Evolutionary conservation across 139 green algal species (phyloP), one percentile per base, ranked within the genome.

Genomic region (Axilococcus clingmanii): DNA sequence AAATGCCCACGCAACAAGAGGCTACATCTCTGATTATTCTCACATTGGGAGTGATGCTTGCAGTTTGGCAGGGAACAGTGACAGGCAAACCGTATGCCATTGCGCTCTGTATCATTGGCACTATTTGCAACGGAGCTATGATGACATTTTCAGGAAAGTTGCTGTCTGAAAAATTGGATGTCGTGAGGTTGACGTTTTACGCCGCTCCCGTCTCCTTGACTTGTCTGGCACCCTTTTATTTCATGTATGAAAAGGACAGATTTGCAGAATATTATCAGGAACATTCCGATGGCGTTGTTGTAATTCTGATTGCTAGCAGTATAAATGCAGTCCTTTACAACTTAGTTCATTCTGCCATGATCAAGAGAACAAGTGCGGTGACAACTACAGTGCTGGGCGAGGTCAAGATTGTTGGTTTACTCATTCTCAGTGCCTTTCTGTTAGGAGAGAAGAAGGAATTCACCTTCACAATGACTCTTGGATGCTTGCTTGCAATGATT

Each of bases 141-240:
- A 80, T 83, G 71, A 76, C 63, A 22, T 72, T 71, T 25, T 57
- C 40, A 14, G 64, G 71, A 23, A 57, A 66, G 9, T 34, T 81
- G 1, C 44, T 78, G 6, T 69, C 51, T 15, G 76, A 87, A 52
- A 81, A 82, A 68, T 43, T 87, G 49, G 72, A 88, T 54, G 79
- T 83, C 17, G 47, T 84, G 44, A 61, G 68, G 9, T 66, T 91
- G 9, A 84, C 79, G 8, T 91, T 87, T 55, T 91, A 88, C 72
- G 84, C 78, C 12, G 73, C 82, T 8, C 82, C 82, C 2, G 46
- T 91, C 16, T 75, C 69, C 2, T 44, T 65, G 3, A 3, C 53
- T 8, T 63, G 72, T 51, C 61, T 86, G 8, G 9, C 66, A 3
- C 80, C 80, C 2, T 81, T 86, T 60, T 77, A 68, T 45, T 55